These are phyloP conservation scores for Thelonectria blattea DNA, from an alignment of 2,329 filamentous ascomycete genomes.

Conservation along the genomic window DNA sequence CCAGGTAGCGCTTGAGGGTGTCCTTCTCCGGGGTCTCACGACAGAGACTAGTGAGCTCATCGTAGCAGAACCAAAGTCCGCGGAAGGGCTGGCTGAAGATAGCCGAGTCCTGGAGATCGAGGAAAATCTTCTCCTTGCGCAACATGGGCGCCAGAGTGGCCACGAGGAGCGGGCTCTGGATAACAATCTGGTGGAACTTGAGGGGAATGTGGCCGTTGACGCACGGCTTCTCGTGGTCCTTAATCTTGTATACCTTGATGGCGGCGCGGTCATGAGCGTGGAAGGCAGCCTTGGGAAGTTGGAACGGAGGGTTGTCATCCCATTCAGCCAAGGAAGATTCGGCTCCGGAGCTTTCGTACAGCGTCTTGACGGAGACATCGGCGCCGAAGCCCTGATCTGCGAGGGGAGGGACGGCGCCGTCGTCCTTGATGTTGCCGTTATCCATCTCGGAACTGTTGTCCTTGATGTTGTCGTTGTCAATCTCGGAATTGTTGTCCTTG, in stretches of 20 bases:
- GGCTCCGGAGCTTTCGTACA: constrained; percentile 47
- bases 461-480: too few relatives aligned
- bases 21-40: constrained; percentile 33
- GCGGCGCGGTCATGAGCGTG: constrained; percentile 48
- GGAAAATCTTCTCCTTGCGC: constrained; percentile 47
- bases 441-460: too few relatives aligned
- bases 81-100: constrained; percentile 49
- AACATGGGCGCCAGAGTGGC: constrained; percentile 51
- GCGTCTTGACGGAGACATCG: constrained; percentile 44
- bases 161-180: constrained; percentile 52
- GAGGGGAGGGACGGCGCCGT: background rate
- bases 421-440: background rate
- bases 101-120: constrained; percentile 46
- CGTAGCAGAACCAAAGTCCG: constrained; percentile 52
- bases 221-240: constrained; percentile 48
- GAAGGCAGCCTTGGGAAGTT: constrained; percentile 47
- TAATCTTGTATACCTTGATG: constrained; percentile 55
- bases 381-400: constrained; percentile 38
- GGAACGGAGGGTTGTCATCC: constrained; percentile 50
- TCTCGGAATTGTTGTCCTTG: too few relatives aligned
- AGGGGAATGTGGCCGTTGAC: constrained; percentile 47
- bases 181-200: constrained; percentile 48
- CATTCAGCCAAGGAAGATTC: constrained; percentile 39
- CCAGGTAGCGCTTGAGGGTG: constrained; percentile 46
- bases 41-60: constrained; percentile 47